phyloP scores from a whole-genome alignment of 768 basidiomycete species.

The Cyathus striatus region DNA sequence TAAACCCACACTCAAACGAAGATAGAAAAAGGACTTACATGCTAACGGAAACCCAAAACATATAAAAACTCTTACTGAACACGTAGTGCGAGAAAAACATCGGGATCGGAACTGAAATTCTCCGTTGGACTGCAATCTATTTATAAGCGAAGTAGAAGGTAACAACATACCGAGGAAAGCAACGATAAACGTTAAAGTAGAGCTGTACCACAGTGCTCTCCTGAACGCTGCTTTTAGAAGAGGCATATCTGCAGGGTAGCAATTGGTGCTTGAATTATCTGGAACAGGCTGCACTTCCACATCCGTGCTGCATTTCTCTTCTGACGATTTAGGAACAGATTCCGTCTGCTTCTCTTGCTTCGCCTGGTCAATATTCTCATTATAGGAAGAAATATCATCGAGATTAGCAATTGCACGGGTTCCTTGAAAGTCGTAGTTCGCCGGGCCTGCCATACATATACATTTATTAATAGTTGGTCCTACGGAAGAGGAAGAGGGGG shows the following conservation, averaged over 20 bases:
- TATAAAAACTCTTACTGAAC: slow-evolving; percentile 26
- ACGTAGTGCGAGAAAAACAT: slow-evolving; percentile 33
- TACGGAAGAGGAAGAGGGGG: slow-evolving; percentile 1
- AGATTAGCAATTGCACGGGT: slow-evolving; percentile 28
- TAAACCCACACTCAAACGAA: background rate
- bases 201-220: slow-evolving; percentile 26
- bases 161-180: slow-evolving; percentile 27
- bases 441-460: slow-evolving; percentile 17
- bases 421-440: slow-evolving; percentile 30
- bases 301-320: slow-evolving; percentile 1
- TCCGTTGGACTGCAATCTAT: too few species aligned
- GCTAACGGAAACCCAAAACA: slow-evolving; percentile 31
- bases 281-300: background rate
- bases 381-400: slow-evolving; percentile 12
- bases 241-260: slow-evolving; percentile 5
- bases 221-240: slow-evolving; percentile 22
- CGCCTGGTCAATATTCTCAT: slow-evolving; percentile 9
- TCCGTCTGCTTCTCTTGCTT: background rate
- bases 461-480: slow-evolving; percentile 2
- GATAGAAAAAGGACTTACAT: slow-evolving; percentile 17
- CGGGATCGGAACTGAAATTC: slow-evolving; percentile 32
- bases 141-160: too few species aligned
- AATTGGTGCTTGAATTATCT: background rate
- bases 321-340: background rate
- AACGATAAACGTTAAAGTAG: slow-evolving; percentile 23